Evolutionary conservation across 2,329 filamentous ascomycete species (phyloP).

Genomic region (Septoria petroselini): DNA sequence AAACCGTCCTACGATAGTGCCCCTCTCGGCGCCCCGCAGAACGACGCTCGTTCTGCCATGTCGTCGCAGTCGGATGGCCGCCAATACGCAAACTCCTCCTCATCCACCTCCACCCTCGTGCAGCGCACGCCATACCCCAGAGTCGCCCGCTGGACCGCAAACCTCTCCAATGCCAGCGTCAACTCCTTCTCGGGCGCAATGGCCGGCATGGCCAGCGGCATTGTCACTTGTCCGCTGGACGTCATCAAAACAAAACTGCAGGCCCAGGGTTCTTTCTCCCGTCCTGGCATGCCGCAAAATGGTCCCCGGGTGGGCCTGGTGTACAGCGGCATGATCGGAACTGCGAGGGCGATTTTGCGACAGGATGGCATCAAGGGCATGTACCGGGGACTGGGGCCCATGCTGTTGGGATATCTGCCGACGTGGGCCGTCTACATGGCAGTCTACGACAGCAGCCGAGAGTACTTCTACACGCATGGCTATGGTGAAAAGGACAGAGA

Average conservation of each 20-base stretch:
- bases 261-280: conserved; percentile 80
- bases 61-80: conserved; percentile 32
- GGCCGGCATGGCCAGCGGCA: conserved; percentile 86
- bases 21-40: conserved; percentile 33
- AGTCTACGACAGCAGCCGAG: conserved; percentile 87
- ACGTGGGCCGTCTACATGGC: conserved; percentile 99
- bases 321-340: conserved; percentile 85
- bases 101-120: too few species aligned
- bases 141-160: conserved; percentile 43
- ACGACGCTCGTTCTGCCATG: conserved; percentile 31
- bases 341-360: conserved; percentile 76
- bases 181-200: conserved; percentile 83
- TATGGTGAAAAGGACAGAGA: conserved; percentile 49
- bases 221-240: conserved; percentile 94
- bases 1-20: conserved; percentile 30
- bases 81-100: conserved; percentile 15
- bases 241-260: conserved; percentile 99
- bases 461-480: conserved; percentile 62
- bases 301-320: conserved; percentile 51
- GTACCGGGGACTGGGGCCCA: conserved; percentile 90
- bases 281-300: conserved; percentile 30
- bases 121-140: conserved; percentile 32
- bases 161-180: conserved; percentile 58
- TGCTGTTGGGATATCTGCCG: conserved; percentile 90
- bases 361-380: conserved; percentile 87